These are phyloP conservation scores for Microbotryomycetes sp. DNA, from an alignment of 1,284 basidiomycete genomes.

Conservation along the genomic window DNA sequence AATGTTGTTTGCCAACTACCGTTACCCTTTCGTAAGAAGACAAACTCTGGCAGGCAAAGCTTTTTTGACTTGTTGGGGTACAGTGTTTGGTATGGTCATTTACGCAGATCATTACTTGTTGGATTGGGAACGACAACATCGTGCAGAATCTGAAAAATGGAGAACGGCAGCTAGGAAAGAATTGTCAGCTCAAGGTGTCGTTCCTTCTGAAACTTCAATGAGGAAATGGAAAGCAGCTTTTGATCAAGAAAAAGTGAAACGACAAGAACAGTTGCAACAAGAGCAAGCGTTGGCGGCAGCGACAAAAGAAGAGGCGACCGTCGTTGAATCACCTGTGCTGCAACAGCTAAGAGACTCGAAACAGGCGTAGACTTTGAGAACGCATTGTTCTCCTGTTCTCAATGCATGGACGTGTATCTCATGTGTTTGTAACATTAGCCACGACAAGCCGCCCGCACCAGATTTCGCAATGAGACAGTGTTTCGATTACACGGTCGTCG, in stretches of 20 bases:
- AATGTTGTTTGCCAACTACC: not conserved
- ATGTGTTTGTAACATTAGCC: no score
- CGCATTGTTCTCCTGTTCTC: no score
- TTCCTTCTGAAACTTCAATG: conserved; percentile 23
- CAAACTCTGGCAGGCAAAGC: conserved; percentile 21
- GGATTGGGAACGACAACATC: conserved; percentile 8
- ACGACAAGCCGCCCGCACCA: no score
- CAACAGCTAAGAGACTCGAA: no score
- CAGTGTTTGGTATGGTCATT: conserved; percentile 18
- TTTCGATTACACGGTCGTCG: no score
- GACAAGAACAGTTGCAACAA: not conserved
- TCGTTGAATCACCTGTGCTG: not conserved
- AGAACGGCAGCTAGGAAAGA: conserved; percentile 19
- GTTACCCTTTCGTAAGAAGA: conserved; percentile 9
- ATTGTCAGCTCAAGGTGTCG: conserved; percentile 1
- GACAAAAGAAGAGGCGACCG: not conserved
- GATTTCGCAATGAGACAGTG: no score
- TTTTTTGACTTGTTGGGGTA: conserved; percentile 17
- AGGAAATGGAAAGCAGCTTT: conserved; percentile 12
- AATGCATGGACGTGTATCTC: no score
- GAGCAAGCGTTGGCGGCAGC: not conserved
- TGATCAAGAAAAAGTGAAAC: conserved; percentile 1
- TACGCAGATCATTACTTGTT: conserved; percentile 23
- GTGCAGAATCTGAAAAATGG: conserved; percentile 5
- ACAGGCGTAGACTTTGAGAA: no score